Conservation (phyloP, 331 rosid species). For the Phaseolus coccineus region DNA sequence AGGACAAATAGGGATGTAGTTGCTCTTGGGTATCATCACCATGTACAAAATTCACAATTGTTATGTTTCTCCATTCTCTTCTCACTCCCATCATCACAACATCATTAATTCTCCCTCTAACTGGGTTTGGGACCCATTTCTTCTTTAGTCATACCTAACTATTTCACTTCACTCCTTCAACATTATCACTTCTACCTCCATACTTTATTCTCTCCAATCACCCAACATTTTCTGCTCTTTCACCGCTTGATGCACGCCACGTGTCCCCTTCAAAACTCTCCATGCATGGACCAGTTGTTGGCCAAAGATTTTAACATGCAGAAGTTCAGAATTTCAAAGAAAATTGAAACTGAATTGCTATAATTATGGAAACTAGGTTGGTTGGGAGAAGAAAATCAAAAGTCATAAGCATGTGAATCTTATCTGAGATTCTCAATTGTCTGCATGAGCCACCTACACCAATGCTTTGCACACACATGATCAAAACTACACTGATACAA, state of each 20-base stretch:
- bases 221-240: too few species aligned
- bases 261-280: not conserved
- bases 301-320: not conserved
- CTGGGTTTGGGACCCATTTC: slow-evolving; percentile 15
- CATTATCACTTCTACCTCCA: not conserved
- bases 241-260: not conserved
- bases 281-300: not conserved
- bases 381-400: not conserved
- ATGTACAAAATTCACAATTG: too few species aligned
- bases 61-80: not conserved
- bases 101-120: slow-evolving; percentile 30
- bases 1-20: too few species aligned
- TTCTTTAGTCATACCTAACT: not conserved
- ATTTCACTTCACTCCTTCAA: not conserved
- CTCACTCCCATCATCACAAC: slow-evolving; percentile 27
- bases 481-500: not conserved
- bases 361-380: not conserved
- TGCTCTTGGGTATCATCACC: too few species aligned
- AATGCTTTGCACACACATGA: not conserved
- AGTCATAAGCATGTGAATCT: not conserved
- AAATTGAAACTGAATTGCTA: not conserved
- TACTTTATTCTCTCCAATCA: slow-evolving; percentile 4
- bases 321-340: not conserved
- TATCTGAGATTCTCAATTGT: not conserved
- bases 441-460: slow-evolving; percentile 35